phyloP scores from a whole-genome alignment of 371 early-diverging fungal genomes.

The Mucor plumbeus region DNA sequence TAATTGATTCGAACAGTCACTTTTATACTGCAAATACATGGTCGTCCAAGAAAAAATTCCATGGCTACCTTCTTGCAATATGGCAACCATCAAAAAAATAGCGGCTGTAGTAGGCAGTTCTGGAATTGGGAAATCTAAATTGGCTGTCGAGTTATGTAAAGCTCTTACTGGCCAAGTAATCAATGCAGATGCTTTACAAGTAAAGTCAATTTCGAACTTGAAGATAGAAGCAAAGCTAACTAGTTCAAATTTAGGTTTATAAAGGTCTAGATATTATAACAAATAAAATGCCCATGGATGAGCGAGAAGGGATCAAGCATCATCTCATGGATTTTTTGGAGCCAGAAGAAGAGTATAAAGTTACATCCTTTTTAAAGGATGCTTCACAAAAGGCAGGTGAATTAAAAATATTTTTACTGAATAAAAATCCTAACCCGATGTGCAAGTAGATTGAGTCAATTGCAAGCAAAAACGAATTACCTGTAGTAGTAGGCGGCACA shows the following conservation, averaged over 20 bases:
- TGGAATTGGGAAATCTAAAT: conserved; percentile 93
- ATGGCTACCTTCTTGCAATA: background rate
- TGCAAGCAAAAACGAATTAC: conserved; percentile 67
- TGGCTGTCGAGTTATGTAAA: conserved; percentile 87
- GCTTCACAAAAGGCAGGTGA: conserved; percentile 65
- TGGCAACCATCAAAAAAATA: conserved; percentile 38
- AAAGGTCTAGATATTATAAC: conserved; percentile 89
- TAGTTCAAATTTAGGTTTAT: conserved; percentile 69
- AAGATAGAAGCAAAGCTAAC: background rate
- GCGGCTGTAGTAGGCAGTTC: conserved; percentile 83
- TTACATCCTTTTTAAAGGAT: conserved; percentile 82
- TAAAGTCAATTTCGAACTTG: conserved; percentile 28
- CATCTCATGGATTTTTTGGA: conserved; percentile 89
- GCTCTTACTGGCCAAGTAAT: conserved; percentile 89
- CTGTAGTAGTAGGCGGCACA: conserved; percentile 96
- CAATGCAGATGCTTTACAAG: conserved; percentile 96
- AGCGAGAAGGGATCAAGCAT: conserved; percentile 76
- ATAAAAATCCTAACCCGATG: background rate
- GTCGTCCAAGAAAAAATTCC: too few species aligned
- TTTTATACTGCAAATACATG: too few species aligned
- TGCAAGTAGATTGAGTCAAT: conserved; percentile 73
- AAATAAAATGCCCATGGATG: conserved; percentile 87
- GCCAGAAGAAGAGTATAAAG: conserved; percentile 81
- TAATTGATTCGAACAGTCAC: too few species aligned
- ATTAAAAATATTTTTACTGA: background rate